Conservation (phyloP, 192 early-diverging fungal genomes). For the Linnemannia zychae region DNA sequence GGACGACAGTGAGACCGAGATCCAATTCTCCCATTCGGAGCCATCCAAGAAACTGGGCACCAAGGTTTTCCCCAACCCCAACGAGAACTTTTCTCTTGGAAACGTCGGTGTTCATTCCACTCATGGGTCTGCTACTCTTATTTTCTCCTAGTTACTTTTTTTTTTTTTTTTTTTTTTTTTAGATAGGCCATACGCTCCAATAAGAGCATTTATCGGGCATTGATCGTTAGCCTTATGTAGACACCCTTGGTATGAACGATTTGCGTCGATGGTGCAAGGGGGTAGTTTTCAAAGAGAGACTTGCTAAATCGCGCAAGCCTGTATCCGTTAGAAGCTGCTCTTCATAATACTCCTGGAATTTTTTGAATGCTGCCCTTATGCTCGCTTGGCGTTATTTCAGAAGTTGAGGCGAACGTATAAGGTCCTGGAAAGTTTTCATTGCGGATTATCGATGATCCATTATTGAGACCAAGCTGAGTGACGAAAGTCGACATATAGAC, state of each 20-base stretch:
- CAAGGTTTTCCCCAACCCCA: not conserved
- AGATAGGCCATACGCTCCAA: not conserved
- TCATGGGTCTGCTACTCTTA: not conserved
- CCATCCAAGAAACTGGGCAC: not conserved
- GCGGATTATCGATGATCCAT: not conserved
- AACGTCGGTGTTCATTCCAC: not conserved
- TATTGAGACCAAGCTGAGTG: not conserved
- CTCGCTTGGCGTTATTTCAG: too few species aligned
- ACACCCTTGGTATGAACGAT: slow-evolving; percentile 5
- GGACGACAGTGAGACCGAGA: not conserved
- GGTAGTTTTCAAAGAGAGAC: slow-evolving; percentile 6
- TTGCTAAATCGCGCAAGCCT: too few species aligned
- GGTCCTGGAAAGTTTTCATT: not conserved
- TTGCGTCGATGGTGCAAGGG: slow-evolving; percentile 13
- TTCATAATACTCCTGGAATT: too few species aligned
- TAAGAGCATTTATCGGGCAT: not conserved
- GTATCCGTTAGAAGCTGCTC: too few species aligned
- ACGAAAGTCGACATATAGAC: not conserved
- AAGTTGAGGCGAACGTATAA: too few species aligned
- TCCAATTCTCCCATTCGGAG: not conserved
- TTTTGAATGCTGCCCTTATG: too few species aligned
- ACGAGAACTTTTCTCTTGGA: not conserved
- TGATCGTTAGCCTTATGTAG: slow-evolving; percentile 19
- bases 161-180: not conserved
- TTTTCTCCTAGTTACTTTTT: not conserved